Base-by-base conservation (phyloP, 2,329 filamentous ascomycete species). In the Pyrenophora teres region DNA sequence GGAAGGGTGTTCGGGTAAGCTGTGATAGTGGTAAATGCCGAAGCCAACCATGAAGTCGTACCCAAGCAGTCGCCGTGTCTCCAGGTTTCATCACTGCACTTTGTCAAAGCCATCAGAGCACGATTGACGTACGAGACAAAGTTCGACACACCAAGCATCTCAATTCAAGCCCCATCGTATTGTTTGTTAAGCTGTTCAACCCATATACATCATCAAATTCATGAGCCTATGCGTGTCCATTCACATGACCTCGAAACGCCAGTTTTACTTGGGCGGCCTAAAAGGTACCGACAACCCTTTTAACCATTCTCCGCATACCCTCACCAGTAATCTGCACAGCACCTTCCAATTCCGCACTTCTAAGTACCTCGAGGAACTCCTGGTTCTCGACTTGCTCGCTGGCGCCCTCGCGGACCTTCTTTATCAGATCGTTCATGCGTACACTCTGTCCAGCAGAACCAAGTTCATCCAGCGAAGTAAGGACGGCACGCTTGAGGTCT, bases 331-430 rank as follows among this genome's bases (percentile, higher is more conserved):
- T 80, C 75, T 89, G 89, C 50, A 97, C 81, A 27, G 84, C 78
- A 0, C 92, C 94, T 76, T 97, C 94, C 58, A 88, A 84, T 79
- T 99, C 93, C 52, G 97, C 77, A 9, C 82, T 79, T 58, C 88
- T 81, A 72, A 97, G 83, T 10, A 87, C 88, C 73, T 97, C 92
- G 10, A 84, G 83, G 71, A 99, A 94, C 72, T 97, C 93, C 8
- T 80, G 76, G 33, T 84, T 81, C 66, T 97, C 93, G 8, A 97
- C 80, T 9, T 85, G 80, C 40, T 81, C 77, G 40, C 62, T 69
- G 15, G 68, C 62, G 1, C 64, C 68, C 83, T 85, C 94, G 38
- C 81, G 80, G 46, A 99, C 74, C 59, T 81, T 83, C 66, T 86
- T 86, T 53, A 85, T 83, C 4, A 96, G 83, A 47, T 99, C 94